Evolutionary conservation across 768 basidiomycete species (phyloP).

Genomic region (Russula foetens): DNA sequence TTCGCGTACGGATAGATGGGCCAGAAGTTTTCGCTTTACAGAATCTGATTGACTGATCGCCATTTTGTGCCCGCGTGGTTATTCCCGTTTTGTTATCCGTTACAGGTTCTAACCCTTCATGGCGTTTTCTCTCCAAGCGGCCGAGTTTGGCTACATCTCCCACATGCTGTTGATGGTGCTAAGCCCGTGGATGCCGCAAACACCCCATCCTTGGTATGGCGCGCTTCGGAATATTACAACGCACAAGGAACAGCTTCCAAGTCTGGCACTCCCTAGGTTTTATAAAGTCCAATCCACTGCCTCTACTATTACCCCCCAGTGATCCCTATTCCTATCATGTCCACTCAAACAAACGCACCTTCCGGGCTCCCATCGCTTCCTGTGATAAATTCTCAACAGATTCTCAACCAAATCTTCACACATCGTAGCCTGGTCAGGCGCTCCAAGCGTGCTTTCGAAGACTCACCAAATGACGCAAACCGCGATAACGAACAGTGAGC

Average conservation of each 20-base stretch:
- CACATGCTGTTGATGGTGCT: background rate
- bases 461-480: background rate
- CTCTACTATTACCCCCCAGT: slow-evolving; percentile 6
- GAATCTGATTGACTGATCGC: background rate
- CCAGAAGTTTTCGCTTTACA: background rate
- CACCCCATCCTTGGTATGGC: slow-evolving; percentile 10
- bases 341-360: background rate
- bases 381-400: background rate
- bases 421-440: slow-evolving; percentile 7
- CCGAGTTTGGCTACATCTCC: background rate
- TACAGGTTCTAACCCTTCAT: slow-evolving; percentile 3
- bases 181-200: background rate
- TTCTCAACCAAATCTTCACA: slow-evolving; percentile 6
- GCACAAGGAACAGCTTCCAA: background rate
- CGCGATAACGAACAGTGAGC: slow-evolving; percentile 11
- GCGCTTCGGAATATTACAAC: background rate
- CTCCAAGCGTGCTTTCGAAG: slow-evolving; percentile 8
- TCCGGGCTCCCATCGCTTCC: slow-evolving; percentile 5
- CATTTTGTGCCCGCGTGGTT: background rate
- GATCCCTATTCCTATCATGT: background rate
- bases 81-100: background rate
- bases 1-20: background rate
- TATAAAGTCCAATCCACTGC: background rate
- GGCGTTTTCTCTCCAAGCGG: background rate
- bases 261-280: background rate